Evolutionary conservation across 805 yeast species (phyloP), one percentile per base, ranked within the genome.

Genomic region (Kazachstania kunashirensis): DNA sequence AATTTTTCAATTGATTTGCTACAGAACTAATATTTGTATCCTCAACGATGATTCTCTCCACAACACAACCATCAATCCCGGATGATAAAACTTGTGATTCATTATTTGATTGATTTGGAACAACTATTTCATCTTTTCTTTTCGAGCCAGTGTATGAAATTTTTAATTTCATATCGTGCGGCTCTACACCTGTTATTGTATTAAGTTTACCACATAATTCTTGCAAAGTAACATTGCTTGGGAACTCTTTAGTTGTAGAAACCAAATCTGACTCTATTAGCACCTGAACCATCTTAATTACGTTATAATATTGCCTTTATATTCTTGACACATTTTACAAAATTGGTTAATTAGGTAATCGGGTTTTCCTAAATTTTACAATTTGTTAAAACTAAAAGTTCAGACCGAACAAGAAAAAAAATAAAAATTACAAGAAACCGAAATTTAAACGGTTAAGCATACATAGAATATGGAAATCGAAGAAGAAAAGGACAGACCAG

Each of bases 1-100:
- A 36, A 12, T 43, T 38, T 14, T 42, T 55, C 14, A 72, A 41
- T 30, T 65, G 67, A 13, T 57, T 55, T n/a, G 75, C 54, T 6
- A 68, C 67, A 0, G 83, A 72, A 33, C 71, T 62, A 1, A 70
- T 70, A 47, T 77, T 67, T 12, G 62, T 61, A 47, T 79, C 83
- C 16, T 66, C 67, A 11, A 84, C 79, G 36, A 73, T 78, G 7
- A 56, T 41, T 6, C 31, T 34, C 7, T 35, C 10, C 8, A 30
- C 34, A 9, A 19, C 21, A 1, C 14, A n/a, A 14, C 12, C 8
- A n/a, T 14, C 17, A 13, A 14, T 17, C 3, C 20, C 17, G 18
- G 14, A 19, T 2, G 29, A 6, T 13, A 19, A 8, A 3, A 7
- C 28, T 10, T 16, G 13, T 6, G 8, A 11, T 13, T 17, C 14